Evolutionary conservation across 306 rosid species (phyloP).

Genomic region (Amphicarpaea edgeworthii): DNA sequence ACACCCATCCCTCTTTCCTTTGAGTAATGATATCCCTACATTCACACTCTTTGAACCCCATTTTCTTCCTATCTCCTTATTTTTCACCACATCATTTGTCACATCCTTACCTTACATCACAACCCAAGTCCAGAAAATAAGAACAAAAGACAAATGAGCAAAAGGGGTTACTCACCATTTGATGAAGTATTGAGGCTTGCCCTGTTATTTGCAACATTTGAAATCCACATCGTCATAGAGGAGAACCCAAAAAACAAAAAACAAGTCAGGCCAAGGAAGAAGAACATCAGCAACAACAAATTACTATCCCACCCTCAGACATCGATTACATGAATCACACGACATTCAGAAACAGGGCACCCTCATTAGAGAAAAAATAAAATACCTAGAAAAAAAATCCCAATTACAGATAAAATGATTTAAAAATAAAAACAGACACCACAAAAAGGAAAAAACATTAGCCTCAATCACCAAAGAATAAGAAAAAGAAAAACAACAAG

Average conservation of each 20-base stretch:
- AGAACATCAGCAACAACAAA: background rate
- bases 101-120: too few species aligned
- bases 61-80: too few species aligned
- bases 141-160: constrained; percentile 6
- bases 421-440: too few species aligned
- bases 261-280: constrained; percentile 37
- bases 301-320: background rate
- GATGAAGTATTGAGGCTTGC: constrained; percentile 80
- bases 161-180: constrained; percentile 72
- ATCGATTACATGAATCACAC: background rate
- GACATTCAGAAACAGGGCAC: too few species aligned
- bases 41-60: too few species aligned
- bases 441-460: too few species aligned
- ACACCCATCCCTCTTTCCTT: background rate
- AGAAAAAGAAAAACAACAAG: too few species aligned
- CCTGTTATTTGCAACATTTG: constrained; percentile 55
- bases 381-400: too few species aligned
- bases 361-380: too few species aligned
- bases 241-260: background rate
- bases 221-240: constrained; percentile 16
- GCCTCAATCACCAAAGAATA: too few species aligned
- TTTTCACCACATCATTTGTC: too few species aligned
- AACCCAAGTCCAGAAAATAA: background rate
- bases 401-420: too few species aligned
- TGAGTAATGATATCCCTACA: background rate